Conservation (phyloP, 2,329 filamentous ascomycete species). For the Venturia effusa region DNA sequence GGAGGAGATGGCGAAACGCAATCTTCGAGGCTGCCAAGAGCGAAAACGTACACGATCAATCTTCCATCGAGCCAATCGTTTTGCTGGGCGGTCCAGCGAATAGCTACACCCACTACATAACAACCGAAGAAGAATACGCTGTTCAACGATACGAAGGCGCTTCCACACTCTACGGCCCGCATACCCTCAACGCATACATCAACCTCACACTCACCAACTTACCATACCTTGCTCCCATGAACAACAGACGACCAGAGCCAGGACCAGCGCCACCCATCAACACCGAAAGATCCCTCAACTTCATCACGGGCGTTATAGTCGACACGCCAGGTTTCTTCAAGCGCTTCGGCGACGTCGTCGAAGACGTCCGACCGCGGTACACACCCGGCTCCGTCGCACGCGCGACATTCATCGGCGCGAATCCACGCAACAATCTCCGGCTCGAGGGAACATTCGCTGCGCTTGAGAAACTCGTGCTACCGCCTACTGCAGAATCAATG, state of each 20-base stretch:
- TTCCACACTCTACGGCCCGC: slow-evolving; percentile 75
- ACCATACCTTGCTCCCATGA: slow-evolving; percentile 41
- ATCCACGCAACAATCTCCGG: slow-evolving; percentile 78
- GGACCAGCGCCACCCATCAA: slow-evolving; percentile 69
- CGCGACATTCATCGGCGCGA: slow-evolving; percentile 71
- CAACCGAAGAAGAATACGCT: slow-evolving; percentile 68
- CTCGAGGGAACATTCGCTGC: slow-evolving; percentile 68
- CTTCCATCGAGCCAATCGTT: slow-evolving; percentile 33
- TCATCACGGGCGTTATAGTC: slow-evolving; percentile 69
- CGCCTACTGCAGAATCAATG: background rate
- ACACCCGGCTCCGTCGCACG: slow-evolving; percentile 49
- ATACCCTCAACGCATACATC: slow-evolving; percentile 78
- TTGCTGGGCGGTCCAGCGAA: slow-evolving; percentile 85
- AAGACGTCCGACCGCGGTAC: slow-evolving; percentile 45
- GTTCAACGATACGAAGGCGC: slow-evolving; percentile 93
- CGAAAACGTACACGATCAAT: slow-evolving; percentile 25
- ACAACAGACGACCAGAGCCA: slow-evolving; percentile 23
- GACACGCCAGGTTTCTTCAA: slow-evolving; percentile 58
- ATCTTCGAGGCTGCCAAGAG: slow-evolving; percentile 44
- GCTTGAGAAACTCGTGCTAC: slow-evolving; percentile 50
- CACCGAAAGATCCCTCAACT: slow-evolving; percentile 60
- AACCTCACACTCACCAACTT: slow-evolving; percentile 70
- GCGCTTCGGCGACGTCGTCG: slow-evolving; percentile 57
- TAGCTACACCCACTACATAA: slow-evolving; percentile 74
- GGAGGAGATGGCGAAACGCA: slow-evolving; percentile 71